phyloP scores from a whole-genome alignment of 345 rosid genomes.

The Eucalyptus leucophloia region DNA sequence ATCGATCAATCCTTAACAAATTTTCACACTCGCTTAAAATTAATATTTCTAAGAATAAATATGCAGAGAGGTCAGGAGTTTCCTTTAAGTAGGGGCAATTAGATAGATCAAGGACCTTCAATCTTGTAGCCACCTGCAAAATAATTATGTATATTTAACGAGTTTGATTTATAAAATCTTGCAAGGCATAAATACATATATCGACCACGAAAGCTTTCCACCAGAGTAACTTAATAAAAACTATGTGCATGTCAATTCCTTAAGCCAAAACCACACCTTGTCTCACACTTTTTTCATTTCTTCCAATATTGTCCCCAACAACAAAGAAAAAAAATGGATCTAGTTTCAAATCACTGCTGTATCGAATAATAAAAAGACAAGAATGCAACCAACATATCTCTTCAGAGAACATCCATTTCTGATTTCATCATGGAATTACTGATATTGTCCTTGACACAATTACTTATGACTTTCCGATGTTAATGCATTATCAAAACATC shows the following conservation, averaged over 20 bases:
- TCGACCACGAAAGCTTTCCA: not conserved
- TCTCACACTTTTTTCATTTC: too few species aligned
- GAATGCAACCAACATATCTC: too few species aligned
- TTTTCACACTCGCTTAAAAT: accelerated
- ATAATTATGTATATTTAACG: not conserved
- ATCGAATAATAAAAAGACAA: too few species aligned
- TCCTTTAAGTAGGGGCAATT: accelerated
- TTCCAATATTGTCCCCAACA: too few species aligned
- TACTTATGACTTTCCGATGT: too few species aligned
- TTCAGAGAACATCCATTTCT: too few species aligned
- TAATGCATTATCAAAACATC: too few species aligned
- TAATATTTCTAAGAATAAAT: not conserved
- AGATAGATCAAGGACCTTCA: not conserved
- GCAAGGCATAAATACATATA: not conserved
- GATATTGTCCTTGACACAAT: too few species aligned
- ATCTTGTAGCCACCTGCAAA: not conserved
- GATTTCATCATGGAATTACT: too few species aligned
- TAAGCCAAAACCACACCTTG: not conserved
- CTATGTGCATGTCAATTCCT: not conserved
- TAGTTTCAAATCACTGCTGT: too few species aligned
- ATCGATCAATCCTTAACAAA: not conserved
- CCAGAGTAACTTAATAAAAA: not conserved
- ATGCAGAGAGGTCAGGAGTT: not conserved
- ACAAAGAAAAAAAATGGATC: too few species aligned
- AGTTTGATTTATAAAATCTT: not conserved